These are phyloP conservation scores for Spiraea crenata DNA, from an alignment of 331 rosid species.

Conservation along the genomic window DNA sequence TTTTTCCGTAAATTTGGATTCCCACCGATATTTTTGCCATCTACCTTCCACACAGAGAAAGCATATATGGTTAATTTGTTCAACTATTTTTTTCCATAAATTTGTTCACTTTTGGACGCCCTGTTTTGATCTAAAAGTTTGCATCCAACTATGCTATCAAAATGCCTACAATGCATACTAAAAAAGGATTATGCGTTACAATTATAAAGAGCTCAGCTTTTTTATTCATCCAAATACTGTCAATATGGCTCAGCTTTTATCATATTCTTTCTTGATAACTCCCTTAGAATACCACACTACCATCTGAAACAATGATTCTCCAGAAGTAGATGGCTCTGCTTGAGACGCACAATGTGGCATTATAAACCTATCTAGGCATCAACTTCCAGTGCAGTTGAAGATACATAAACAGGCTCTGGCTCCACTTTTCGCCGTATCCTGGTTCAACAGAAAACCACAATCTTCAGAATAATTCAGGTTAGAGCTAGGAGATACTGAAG, in stretches of 20 bases:
- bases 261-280: background rate
- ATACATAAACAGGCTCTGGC: constrained; percentile 70
- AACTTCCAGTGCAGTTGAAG: constrained; percentile 24
- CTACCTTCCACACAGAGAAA: no score
- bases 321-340: background rate
- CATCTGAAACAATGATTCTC: background rate
- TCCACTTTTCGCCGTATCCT: constrained; percentile 83
- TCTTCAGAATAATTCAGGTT: background rate
- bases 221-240: background rate
- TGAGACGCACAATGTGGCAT: background rate
- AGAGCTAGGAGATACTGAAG: background rate
- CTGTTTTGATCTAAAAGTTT: background rate
- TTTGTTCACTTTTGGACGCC: background rate
- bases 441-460: constrained; percentile 16
- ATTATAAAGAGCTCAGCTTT: background rate
- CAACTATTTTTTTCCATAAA: no score
- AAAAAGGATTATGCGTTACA: background rate
- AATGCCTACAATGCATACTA: background rate
- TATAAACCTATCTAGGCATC: background rate
- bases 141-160: background rate
- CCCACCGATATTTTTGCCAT: no score
- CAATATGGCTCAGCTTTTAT: background rate
- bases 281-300: background rate
- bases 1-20: no score
- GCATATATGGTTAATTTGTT: no score